phyloP scores from a whole-genome alignment of 208 protist species.

The Angomonas deanei region DNA sequence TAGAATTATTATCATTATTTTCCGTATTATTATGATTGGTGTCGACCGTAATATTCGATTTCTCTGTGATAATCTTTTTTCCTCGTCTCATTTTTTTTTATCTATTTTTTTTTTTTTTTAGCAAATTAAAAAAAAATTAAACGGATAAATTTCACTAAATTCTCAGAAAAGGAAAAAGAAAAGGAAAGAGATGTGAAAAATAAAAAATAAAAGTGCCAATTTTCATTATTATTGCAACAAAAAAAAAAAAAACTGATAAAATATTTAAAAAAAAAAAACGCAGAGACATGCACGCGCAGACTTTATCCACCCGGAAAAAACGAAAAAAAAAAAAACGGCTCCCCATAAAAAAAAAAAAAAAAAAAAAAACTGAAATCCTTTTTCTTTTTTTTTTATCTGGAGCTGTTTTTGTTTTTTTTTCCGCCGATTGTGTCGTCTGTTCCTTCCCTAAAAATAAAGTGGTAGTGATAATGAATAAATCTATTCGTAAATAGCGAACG shows the following conservation, averaged over 20 bases:
- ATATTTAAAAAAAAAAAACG: neutral
- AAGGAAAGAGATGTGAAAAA: neutral
- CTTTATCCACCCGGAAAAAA: neutral
- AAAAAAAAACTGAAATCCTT: constrained; percentile 3
- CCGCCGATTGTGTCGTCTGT: no score
- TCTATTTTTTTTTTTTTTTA: neutral
- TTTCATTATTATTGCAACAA: constrained; percentile 3
- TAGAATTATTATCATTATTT: constrained; percentile 7
- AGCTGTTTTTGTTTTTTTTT: no score
- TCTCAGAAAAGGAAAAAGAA: neutral
- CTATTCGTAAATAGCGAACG: no score
- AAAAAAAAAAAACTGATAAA: neutral
- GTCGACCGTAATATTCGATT: no score
- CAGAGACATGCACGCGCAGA: neutral
- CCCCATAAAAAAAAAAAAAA: constrained; percentile 6
- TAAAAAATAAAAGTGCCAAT: constrained; percentile 2
- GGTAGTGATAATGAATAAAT: constrained; percentile 6
- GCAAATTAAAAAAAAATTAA: neutral
- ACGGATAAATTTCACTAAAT: neutral
- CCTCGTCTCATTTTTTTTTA: neutral
- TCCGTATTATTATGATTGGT: no score
- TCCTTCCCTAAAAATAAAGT: no score
- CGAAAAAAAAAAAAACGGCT: neutral
- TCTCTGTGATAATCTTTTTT: neutral
- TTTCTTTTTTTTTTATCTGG: no score